phyloP scores from a whole-genome alignment of 1,284 basidiomycete genomes.

The Boletus semigastroideus region DNA sequence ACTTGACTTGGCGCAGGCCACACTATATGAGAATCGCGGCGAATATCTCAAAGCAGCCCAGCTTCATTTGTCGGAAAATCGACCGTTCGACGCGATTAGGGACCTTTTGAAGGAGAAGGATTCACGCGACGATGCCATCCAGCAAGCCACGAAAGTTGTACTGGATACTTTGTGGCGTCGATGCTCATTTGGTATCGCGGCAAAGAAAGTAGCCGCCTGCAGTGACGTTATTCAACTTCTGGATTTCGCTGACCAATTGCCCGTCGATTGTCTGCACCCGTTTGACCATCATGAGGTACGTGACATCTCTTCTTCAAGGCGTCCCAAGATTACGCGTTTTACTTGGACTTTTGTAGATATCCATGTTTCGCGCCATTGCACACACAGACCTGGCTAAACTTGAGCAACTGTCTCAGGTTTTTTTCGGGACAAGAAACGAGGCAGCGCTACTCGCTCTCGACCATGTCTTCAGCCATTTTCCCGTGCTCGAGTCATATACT shows the following conservation, averaged over 20 bases:
- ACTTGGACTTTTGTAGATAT: constrained; percentile 14
- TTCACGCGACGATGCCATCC: constrained; percentile 27
- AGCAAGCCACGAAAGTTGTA: constrained; percentile 31
- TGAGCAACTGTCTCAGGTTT: constrained; percentile 8
- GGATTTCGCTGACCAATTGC: constrained; percentile 18
- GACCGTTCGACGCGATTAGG: constrained; percentile 46
- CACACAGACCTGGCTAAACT: constrained; percentile 10
- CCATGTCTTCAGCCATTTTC: constrained; percentile 21
- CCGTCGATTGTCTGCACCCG: constrained; percentile 12
- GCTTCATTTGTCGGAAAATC: constrained; percentile 52
- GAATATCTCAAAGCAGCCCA: constrained; percentile 54
- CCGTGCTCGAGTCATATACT: constrained; percentile 11
- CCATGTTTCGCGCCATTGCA: constrained; percentile 27
- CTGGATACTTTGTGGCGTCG: constrained; percentile 25
- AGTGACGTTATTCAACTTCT: constrained; percentile 12
- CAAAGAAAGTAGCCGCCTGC: constrained; percentile 8
- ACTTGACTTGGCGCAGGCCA: constrained; percentile 51
- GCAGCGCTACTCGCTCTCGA: constrained; percentile 29
- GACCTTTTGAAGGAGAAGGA: constrained; percentile 41
- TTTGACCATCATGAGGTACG: constrained; percentile 20
- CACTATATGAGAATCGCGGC: constrained; percentile 46
- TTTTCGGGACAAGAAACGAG: constrained; percentile 6
- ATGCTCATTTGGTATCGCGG: constrained; percentile 25
- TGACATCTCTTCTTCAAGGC: not conserved
- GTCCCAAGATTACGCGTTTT: not conserved